Percentiles rank a stretch among this genome's conserved stretches.
Evolutionary conservation across 495 filamentous ascomycete species (phyloP).

Genomic region (Hyaloscypha bicolor): DNA sequence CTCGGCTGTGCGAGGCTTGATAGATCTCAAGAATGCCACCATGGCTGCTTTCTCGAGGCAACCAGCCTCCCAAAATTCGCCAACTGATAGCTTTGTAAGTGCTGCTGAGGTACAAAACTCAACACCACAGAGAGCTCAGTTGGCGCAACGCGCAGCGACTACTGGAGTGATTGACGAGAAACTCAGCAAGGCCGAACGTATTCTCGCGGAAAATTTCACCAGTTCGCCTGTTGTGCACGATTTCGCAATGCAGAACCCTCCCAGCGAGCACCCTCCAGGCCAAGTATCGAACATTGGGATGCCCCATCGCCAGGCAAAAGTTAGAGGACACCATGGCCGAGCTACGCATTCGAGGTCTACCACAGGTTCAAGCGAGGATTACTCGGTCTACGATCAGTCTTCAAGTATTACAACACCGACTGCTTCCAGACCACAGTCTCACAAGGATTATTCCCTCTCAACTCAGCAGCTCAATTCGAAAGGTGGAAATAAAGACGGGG

Average conservation of each 20-base stretch:
- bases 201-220: conserved; percentile 6
- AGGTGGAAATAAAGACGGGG: not conserved
- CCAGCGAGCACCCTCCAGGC: not conserved
- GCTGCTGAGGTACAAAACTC: not conserved
- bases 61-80: not conserved
- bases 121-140: not conserved
- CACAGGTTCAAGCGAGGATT: conserved; percentile 30
- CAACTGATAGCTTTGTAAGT: not conserved
- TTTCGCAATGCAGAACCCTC: not conserved
- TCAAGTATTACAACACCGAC: conserved; percentile 28
- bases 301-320: not conserved
- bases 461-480: not conserved
- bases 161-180: not conserved
- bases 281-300: not conserved
- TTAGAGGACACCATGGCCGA: not conserved
- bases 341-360: conserved; percentile 16
- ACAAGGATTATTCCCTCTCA: conserved; percentile 15
- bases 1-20: not conserved
- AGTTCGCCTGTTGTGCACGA: conserved; percentile 10
- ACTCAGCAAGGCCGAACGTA: conserved; percentile 14
- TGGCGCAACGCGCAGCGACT: conserved; percentile 12
- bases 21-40: not conserved
- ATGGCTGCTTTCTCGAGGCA: conserved; percentile 7
- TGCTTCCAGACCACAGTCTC: conserved; percentile 23
- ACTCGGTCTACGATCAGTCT: conserved; percentile 22